Conservation (phyloP, 768 basidiomycete genomes). For the Coprinopsis sp. region DNA sequence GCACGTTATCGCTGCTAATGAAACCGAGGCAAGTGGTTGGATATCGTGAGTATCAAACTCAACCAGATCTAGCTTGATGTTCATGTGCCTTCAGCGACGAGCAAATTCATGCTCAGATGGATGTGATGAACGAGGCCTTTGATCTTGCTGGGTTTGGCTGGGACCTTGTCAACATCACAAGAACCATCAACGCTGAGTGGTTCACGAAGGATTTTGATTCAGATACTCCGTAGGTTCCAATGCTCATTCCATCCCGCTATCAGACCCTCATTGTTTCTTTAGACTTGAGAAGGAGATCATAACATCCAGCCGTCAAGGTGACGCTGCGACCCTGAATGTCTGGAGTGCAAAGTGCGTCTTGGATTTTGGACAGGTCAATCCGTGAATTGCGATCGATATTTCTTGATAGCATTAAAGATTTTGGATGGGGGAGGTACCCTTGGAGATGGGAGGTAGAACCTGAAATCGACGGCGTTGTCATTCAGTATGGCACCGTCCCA, state of each 20-base stretch:
- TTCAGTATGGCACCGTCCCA: neutral
- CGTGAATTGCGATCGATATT: too few relatives aligned
- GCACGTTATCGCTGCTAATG: slow-evolving; percentile 27
- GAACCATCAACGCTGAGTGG: slow-evolving; percentile 42
- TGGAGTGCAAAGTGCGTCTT: too few relatives aligned
- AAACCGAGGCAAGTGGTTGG: slow-evolving; percentile 29
- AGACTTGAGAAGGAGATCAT: too few relatives aligned
- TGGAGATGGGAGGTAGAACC: slow-evolving; percentile 31
- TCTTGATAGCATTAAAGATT: slow-evolving; percentile 37
- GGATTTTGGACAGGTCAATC: too few relatives aligned
- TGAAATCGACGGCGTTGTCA: slow-evolving; percentile 41
- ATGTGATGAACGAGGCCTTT: slow-evolving; percentile 39
- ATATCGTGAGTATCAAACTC: slow-evolving; percentile 30
- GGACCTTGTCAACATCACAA: slow-evolving; percentile 34
- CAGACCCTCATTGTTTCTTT: too few relatives aligned
- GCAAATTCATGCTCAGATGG: slow-evolving; percentile 34
- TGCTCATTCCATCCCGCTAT: slow-evolving; percentile 25
- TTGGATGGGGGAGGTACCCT: slow-evolving; percentile 53
- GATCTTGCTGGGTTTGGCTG: slow-evolving; percentile 31
- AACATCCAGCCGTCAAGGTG: too few relatives aligned
- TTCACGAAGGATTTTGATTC: slow-evolving; percentile 37
- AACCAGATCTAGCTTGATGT: neutral
- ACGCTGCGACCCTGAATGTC: too few relatives aligned
- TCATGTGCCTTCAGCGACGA: slow-evolving; percentile 23
- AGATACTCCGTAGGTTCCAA: slow-evolving; percentile 25